Conservation (phyloP, 805 yeast genomes). For the Candida loeiensis region DNA sequence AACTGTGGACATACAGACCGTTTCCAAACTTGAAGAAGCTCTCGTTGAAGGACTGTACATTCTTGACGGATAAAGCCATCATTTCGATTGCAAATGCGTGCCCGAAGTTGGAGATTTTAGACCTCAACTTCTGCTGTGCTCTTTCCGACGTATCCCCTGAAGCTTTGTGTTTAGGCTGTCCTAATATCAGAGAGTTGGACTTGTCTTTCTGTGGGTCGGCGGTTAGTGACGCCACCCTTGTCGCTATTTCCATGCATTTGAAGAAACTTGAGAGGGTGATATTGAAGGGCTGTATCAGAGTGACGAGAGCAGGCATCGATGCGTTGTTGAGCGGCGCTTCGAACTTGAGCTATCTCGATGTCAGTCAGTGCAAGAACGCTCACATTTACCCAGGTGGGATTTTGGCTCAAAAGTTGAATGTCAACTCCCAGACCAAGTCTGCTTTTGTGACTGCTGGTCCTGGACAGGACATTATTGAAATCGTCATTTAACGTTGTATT, state of each 20-base stretch:
- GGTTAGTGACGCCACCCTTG: slow-evolving; percentile 66
- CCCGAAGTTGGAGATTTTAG: slow-evolving; percentile 51
- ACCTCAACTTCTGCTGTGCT: slow-evolving; percentile 73
- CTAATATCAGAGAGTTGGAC: slow-evolving; percentile 48
- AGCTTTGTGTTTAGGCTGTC: slow-evolving; percentile 64
- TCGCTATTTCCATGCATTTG: slow-evolving; percentile 56
- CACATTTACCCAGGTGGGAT: slow-evolving; percentile 59
- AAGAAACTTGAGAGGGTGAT: slow-evolving; percentile 45
- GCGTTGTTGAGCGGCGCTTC: slow-evolving; percentile 55
- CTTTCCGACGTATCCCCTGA: slow-evolving; percentile 67
- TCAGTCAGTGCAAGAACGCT: slow-evolving; percentile 71
- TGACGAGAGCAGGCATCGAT: slow-evolving; percentile 75
- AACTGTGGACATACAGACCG: slow-evolving; percentile 56
- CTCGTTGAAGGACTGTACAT: slow-evolving; percentile 69
- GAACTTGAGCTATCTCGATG: slow-evolving; percentile 50
- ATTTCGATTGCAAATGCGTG: slow-evolving; percentile 60
- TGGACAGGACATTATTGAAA: slow-evolving; percentile 53
- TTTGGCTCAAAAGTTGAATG: slow-evolving; percentile 52
- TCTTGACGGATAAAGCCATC: slow-evolving; percentile 62
- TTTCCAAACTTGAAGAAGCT: slow-evolving; percentile 53
- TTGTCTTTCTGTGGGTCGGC: slow-evolving; percentile 77
- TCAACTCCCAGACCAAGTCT: slow-evolving; percentile 49
- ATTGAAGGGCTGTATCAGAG: slow-evolving; percentile 70
- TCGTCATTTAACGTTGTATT: slow-evolving; percentile 38
- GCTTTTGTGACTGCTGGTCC: slow-evolving; percentile 58